Conservation (phyloP, 345 rosid genomes). For the Combretum micranthum region DNA sequence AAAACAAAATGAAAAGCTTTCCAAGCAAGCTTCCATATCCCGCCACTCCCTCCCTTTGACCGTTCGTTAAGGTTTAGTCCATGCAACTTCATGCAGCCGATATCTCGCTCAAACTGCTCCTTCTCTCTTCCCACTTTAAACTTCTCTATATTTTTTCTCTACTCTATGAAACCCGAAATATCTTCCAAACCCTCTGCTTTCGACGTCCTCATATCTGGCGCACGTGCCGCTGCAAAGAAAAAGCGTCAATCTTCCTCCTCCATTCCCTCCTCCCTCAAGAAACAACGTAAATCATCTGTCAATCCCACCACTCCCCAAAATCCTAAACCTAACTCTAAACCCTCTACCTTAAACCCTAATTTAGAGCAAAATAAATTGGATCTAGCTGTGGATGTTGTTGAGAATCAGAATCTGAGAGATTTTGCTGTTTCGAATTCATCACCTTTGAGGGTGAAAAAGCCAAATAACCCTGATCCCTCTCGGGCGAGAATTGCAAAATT, state of each 20-base stretch:
- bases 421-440: conserved; percentile 1
- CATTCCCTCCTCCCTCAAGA: too few species aligned
- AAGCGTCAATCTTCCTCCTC: conserved; percentile 25
- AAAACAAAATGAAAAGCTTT: too few species aligned
- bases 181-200: conserved; percentile 70
- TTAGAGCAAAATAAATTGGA: not conserved
- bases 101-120: too few species aligned
- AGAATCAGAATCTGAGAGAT: not conserved
- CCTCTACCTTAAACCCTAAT: too few species aligned
- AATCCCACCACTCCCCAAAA: conserved; percentile 6
- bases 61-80: too few species aligned
- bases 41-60: too few species aligned
- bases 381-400: not conserved
- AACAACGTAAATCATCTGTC: conserved; percentile 15
- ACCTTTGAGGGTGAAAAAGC: not conserved
- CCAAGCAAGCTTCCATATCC: too few species aligned
- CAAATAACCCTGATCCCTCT: conserved; percentile 1
- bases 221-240: conserved; percentile 63
- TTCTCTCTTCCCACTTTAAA: too few species aligned
- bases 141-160: conserved; percentile 11
- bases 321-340: too few species aligned
- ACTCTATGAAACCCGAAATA: conserved; percentile 18
- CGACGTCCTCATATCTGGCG: conserved; percentile 76
- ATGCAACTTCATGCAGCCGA: too few species aligned
- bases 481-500: conserved; percentile 29